Percentiles rank a stretch among this genome's conserved stretches.
These are phyloP conservation scores for Aspergillus panamensis DNA, from an alignment of 495 filamentous ascomycete genomes.

Conservation along the genomic window DNA sequence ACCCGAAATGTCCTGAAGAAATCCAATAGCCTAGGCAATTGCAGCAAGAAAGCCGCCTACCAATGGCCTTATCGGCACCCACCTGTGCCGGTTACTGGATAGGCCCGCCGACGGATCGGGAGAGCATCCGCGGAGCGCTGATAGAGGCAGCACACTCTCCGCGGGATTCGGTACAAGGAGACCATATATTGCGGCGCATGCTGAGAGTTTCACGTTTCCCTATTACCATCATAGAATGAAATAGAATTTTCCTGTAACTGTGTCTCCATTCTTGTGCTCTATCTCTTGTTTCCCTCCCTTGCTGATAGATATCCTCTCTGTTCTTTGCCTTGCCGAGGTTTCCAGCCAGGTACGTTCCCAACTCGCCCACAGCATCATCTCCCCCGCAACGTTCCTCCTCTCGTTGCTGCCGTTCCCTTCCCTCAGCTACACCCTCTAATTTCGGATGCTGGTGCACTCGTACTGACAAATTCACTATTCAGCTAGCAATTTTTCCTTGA, in stretches of 20 bases:
- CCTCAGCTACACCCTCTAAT: background rate
- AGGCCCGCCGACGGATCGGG: constrained; percentile 14
- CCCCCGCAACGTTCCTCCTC: constrained; percentile 8
- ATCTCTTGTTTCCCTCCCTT: no score
- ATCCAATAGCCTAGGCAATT: background rate
- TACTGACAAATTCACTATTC: background rate
- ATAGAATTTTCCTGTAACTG: background rate
- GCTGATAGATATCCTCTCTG: background rate
- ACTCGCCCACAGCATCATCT: background rate
- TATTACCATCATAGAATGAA: background rate
- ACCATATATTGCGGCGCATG: background rate
- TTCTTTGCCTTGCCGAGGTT: constrained; percentile 17
- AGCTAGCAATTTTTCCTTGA: background rate
- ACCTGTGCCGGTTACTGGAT: constrained; percentile 12
- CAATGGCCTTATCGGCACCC: background rate
- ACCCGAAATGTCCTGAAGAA: background rate
- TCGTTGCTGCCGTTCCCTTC: background rate
- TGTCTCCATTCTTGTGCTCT: no score
- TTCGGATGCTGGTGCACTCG: background rate
- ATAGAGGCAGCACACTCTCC: constrained; percentile 4
- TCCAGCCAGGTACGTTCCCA: background rate
- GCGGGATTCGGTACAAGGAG: constrained; percentile 12
- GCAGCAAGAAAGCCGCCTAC: background rate
- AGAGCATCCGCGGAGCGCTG: constrained; percentile 11
- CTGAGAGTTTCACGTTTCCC: background rate